Evolutionary conservation across 345 rosid genomes (phyloP).

Genomic region (Populus alba): DNA sequence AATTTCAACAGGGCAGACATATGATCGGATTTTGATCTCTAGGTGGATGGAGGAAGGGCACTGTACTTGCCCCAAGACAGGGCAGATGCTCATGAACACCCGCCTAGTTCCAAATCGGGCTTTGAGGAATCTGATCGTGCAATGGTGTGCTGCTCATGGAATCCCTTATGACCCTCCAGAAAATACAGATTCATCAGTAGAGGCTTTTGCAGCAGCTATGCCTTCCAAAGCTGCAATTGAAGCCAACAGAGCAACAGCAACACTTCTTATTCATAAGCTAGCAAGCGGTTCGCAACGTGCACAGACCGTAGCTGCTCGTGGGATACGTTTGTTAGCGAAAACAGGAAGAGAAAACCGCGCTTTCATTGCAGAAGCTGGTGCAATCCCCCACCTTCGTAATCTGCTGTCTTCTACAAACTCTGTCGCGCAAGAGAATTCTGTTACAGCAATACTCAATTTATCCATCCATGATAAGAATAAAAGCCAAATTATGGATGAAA

Average conservation of each 20-base stretch:
- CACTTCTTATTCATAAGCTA: slow-evolving; percentile 63
- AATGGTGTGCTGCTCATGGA: slow-evolving; percentile 80
- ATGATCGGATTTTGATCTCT: slow-evolving; percentile 75
- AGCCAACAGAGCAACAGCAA: slow-evolving; percentile 75
- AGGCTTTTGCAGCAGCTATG: slow-evolving; percentile 51
- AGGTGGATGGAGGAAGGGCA: slow-evolving; percentile 97
- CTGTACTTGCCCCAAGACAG: slow-evolving; percentile 80
- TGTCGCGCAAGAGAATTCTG: too few species aligned
- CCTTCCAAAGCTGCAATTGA: slow-evolving; percentile 73
- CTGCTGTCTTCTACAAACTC: too few species aligned
- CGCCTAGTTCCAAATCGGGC: slow-evolving; percentile 81
- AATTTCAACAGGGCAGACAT: slow-evolving; percentile 84
- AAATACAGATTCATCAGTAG: slow-evolving; percentile 44
- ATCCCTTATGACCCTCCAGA: slow-evolving; percentile 57
- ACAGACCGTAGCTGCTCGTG: slow-evolving; percentile 70
- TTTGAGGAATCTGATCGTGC: slow-evolving; percentile 53
- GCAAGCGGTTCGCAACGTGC: slow-evolving; percentile 61
- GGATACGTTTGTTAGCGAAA: slow-evolving; percentile 79
- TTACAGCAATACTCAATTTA: too few species aligned
- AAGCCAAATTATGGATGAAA: slow-evolving; percentile 76
- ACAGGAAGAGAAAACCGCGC: slow-evolving; percentile 88
- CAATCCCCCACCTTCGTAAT: slow-evolving; percentile 13
- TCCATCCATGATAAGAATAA: slow-evolving; percentile 88
- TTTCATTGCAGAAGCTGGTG: slow-evolving; percentile 84
- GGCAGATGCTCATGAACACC: slow-evolving; percentile 63